Evolutionary conservation across 2,329 filamentous ascomycete genomes (phyloP).

Genomic region (Emmonsiellopsis sp.): DNA sequence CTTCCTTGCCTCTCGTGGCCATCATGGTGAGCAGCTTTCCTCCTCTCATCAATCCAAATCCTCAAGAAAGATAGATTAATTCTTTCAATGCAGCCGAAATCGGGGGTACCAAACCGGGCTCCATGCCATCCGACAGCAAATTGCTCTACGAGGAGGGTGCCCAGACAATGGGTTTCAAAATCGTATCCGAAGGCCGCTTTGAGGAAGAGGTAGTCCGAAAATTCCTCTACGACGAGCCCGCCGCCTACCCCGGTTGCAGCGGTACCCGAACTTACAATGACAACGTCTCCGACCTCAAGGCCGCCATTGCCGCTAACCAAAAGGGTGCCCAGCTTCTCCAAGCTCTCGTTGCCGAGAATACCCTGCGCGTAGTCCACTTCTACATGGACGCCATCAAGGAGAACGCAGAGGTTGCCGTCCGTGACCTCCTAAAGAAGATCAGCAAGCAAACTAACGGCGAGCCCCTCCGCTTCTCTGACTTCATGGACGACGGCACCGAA

Average conservation of each 20-base stretch:
- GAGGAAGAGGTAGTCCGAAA: slow-evolving; percentile 67
- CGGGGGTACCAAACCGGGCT: slow-evolving; percentile 70
- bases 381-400: slow-evolving; percentile 78
- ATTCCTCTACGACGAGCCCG: slow-evolving; percentile 62
- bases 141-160: slow-evolving; percentile 41
- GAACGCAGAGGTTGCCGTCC: slow-evolving; percentile 68
- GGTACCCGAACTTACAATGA: slow-evolving; percentile 71
- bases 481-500: slow-evolving; percentile 78
- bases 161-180: slow-evolving; percentile 42
- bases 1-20: slow-evolving; percentile 70
- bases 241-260: slow-evolving; percentile 63
- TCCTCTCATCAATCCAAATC: too few relatives aligned
- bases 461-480: slow-evolving; percentile 65
- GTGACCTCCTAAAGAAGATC: slow-evolving; percentile 56
- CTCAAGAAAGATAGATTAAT: too few relatives aligned
- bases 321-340: slow-evolving; percentile 74
- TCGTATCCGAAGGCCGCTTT: slow-evolving; percentile 68
- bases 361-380: slow-evolving; percentile 65
- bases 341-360: slow-evolving; percentile 68
- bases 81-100: slow-evolving; percentile 48
- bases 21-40: slow-evolving; percentile 44
- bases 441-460: slow-evolving; percentile 60
- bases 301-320: slow-evolving; percentile 77
- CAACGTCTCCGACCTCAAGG: slow-evolving; percentile 78
- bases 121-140: slow-evolving; percentile 58